Conservation (phyloP, 495 filamentous ascomycete species). For the Annulohypoxylon stygium region DNA sequence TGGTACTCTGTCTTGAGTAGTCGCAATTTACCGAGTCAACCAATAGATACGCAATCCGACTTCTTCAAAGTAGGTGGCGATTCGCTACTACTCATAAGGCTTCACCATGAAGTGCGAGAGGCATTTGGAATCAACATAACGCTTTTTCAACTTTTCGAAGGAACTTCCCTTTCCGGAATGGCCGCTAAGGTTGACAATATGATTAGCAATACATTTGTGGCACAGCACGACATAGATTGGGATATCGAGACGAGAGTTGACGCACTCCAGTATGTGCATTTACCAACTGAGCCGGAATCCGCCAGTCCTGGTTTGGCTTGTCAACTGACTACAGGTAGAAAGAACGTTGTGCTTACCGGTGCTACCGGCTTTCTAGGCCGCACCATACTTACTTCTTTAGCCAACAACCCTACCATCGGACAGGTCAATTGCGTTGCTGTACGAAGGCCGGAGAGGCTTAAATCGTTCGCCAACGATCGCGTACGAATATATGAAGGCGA, state of each 20-base stretch:
- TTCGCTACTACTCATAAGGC: background rate
- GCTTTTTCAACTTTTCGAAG: background rate
- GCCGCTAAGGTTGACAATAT: no score
- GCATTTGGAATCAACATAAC: no score
- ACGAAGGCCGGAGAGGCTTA: background rate
- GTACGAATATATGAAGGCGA: background rate
- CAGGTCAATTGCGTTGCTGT: background rate
- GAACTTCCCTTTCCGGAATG: background rate
- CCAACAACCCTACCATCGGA: background rate
- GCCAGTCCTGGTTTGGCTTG: no score
- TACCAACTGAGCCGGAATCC: no score
- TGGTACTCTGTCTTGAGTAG: no score
- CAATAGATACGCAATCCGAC: background rate
- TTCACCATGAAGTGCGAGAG: no score
- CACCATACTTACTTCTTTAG: background rate
- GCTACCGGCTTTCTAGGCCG: background rate
- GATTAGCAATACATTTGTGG: no score
- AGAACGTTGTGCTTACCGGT: background rate
- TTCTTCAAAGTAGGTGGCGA: background rate
- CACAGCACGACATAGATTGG: no score
- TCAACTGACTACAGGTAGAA: background rate
- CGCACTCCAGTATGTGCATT: no score
- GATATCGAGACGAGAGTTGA: no score
- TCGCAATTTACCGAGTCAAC: no score
- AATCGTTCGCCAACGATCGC: background rate